Evolutionary conservation across 768 basidiomycete genomes (phyloP).

Genomic region (Calocera cornea): DNA sequence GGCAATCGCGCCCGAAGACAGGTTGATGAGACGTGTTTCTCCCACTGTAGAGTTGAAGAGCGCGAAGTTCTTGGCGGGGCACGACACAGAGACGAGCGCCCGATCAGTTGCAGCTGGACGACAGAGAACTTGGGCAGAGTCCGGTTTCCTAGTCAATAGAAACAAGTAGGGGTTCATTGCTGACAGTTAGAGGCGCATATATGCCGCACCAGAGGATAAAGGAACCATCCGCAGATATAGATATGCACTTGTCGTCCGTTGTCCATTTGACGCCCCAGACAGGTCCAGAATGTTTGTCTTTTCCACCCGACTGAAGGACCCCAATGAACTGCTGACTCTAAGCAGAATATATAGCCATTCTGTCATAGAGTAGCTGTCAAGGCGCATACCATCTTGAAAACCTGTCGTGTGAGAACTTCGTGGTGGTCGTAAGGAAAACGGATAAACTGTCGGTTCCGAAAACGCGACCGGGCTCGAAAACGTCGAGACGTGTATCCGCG

Average conservation of each 20-base stretch:
- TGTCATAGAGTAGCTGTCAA: not conserved
- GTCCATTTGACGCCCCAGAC: conserved; percentile 1
- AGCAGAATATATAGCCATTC: not conserved
- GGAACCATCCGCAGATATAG: not conserved
- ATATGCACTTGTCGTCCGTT: not conserved
- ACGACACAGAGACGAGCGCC: not conserved
- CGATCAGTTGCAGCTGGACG: not conserved
- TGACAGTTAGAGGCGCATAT: not conserved
- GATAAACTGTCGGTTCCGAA: not conserved
- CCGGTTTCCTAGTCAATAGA: not conserved
- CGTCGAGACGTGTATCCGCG: not conserved
- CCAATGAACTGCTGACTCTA: not conserved
- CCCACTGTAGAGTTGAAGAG: not conserved
- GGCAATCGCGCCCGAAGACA: not conserved
- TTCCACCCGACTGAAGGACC: not conserved
- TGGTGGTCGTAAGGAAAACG: not conserved
- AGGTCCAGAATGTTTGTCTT: not conserved
- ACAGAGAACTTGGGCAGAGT: not conserved
- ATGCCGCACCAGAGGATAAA: not conserved
- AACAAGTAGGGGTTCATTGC: not conserved
- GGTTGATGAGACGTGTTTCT: not conserved
- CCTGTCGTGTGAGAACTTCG: not conserved
- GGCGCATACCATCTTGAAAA: not conserved
- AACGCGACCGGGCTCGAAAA: not conserved
- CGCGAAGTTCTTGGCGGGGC: not conserved